Evolutionary conservation across 1,284 basidiomycete genomes (phyloP).

Genomic region (Sporisorium graminicola): DNA sequence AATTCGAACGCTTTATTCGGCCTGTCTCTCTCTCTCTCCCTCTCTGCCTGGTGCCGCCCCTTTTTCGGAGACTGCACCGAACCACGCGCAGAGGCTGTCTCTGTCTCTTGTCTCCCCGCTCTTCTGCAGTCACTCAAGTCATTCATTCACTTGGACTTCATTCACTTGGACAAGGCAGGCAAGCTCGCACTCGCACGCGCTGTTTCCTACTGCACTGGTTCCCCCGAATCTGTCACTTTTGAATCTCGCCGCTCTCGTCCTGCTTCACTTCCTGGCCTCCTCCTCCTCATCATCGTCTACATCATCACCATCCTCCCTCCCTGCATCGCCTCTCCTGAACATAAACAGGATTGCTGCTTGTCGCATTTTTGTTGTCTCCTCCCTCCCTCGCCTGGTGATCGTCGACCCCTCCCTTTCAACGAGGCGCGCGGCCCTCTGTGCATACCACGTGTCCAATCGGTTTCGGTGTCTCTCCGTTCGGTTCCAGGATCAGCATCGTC

Average conservation of each 20-base stretch:
- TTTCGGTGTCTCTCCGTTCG: neutral
- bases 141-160: neutral
- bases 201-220: neutral
- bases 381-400: neutral
- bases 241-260: neutral
- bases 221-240: constrained; percentile 17
- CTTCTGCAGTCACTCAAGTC: neutral
- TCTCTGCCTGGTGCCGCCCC: neutral
- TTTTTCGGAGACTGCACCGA: neutral
- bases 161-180: too few species aligned
- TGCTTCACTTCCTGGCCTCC: neutral
- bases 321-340: neutral
- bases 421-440: neutral
- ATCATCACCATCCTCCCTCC: neutral
- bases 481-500: constrained; percentile 4
- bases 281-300: neutral
- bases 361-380: neutral
- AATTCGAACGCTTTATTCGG: neutral
- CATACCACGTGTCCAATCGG: neutral
- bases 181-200: constrained; percentile 13
- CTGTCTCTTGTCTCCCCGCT: neutral
- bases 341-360: neutral
- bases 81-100: neutral
- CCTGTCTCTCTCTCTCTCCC: neutral
- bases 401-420: neutral